Base-by-base conservation (phyloP, 768 basidiomycete species). In the Grammothele lineata region DNA sequence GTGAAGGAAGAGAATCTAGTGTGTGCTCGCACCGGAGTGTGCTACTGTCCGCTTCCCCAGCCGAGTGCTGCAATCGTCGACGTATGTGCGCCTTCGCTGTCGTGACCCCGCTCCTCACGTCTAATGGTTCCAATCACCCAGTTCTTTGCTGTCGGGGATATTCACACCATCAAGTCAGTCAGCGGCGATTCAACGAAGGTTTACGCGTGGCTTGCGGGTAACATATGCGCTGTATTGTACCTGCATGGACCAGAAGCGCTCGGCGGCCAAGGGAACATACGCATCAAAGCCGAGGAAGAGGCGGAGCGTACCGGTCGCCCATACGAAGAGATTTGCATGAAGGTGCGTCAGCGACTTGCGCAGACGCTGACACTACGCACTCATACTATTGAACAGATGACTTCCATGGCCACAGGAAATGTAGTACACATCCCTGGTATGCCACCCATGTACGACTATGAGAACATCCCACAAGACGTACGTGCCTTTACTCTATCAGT, bases 391-490 rank as follows among this genome's bases (percentile, higher is more conserved):
- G n/a, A n/a, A n/a, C n/a, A n/a, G n/a, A 30, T 30, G 27, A 7
- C 14, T 14, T 30, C 7, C 27, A 30, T 14, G 27, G 14, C 7
- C 8, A 7, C 9, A 30, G 40, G 33, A 3, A 27, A 42, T 15
- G 47, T 48, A 7, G 23, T 48, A 4, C 32, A 33, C 5, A 19
- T 48, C 3, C 47, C 47, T 11, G 47, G 47, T 4, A 17, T 48
- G 17, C 40, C 40, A 11, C 47, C 47, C 3, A 48, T 48, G 47
- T 48, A 41, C 30, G 47, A 48, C 11, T 37, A 48, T 21, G 47
- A 48, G 18, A 33, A 48, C 17, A 9, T 35, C 10, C 39, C 47
- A 11, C 47, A 48, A 36, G 36, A 40, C 12, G 47, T 36, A 7
- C 6, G 6, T 8, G 14, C 27, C 27, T 8, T n/a, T 6, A 30